phyloP scores from a whole-genome alignment of 345 rosid genomes.

The Corymbia maculata region DNA sequence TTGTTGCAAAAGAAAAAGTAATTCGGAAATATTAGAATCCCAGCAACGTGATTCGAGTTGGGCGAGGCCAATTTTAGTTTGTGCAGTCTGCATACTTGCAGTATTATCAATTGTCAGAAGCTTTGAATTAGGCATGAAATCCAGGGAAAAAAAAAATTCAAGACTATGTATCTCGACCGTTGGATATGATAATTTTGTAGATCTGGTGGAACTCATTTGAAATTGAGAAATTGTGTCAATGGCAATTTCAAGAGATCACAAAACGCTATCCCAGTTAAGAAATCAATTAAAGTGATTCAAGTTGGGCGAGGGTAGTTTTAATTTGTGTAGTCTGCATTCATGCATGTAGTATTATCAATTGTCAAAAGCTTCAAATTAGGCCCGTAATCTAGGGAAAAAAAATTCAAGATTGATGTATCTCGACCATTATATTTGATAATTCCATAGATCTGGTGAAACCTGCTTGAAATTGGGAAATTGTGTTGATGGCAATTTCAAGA shows the following conservation, averaged over 20 bases:
- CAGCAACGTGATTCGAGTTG: neutral
- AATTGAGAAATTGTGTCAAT: neutral
- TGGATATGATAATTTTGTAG: neutral
- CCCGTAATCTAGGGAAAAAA: neutral
- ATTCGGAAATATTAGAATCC: neutral
- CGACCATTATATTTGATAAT: fast-evolving
- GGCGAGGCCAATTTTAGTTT: neutral
- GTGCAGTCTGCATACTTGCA: neutral
- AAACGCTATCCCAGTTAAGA: too few species aligned
- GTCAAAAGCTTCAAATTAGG: neutral
- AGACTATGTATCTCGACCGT: neutral
- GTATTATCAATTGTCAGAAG: neutral
- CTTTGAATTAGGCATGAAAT: neutral
- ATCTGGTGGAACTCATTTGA: neutral
- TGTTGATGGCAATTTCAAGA: neutral
- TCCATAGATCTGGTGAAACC: neutral
- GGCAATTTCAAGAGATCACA: neutral
- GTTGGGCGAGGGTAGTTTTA: neutral
- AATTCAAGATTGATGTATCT: neutral
- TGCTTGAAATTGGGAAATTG: neutral
- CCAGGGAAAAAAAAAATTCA: neutral
- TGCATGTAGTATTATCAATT: neutral
- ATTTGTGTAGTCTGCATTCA: neutral
- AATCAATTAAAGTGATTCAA: neutral
- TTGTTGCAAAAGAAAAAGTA: neutral